Evolutionary conservation across 2,329 filamentous ascomycete genomes (phyloP), one percentile per base, ranked within the genome.

Genomic region (Trichoderma citrinoviride): DNA sequence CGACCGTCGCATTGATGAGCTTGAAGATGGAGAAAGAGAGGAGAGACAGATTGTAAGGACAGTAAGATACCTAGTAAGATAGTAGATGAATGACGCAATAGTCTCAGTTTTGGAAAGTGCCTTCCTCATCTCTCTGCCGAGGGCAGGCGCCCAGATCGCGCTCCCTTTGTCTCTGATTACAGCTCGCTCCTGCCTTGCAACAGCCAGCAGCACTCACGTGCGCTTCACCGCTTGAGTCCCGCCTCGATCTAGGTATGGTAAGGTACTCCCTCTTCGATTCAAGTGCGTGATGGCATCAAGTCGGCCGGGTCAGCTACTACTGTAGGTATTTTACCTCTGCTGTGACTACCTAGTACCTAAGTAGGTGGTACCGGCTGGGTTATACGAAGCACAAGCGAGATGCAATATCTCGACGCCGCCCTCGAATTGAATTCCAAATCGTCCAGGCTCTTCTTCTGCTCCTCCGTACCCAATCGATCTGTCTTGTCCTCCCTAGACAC

Each of bases 81-180:
- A 37, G 15, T 27, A 14, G 19, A 7, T 17, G 40, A 56, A n/a
- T 57, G 54, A 46, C 19, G 55, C n/a, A 44, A 15, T 47, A 23
- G 19, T n/a, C 10, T 25, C 19, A 19, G n/a, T 25, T 29, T 33
- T 29, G 27, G 54, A 15, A n/a, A 33, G 55, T 49, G 29, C 44
- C 56, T 60, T 60, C 29, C 56, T 19, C 12, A 3, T 60, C 44
- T 50, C 56, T 25, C 47, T 33, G 40, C 29, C 44, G 56, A 60
- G 14, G 49, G 29, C 7, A 40, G 17, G 21, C 19, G 56, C 44
- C 44, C 41, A 27, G 46, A 21, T 50, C 14, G n/a, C 23, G 33
- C 19, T 25, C 27, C 19, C 29, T 29, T 40, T 40, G 41, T 10
- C 15, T 44, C 41, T 10, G 7, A 40, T 40, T 37, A 54, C 50